Base-by-base conservation (phyloP, 495 filamentous ascomycete genomes). In the Trichocladium antarcticum region DNA sequence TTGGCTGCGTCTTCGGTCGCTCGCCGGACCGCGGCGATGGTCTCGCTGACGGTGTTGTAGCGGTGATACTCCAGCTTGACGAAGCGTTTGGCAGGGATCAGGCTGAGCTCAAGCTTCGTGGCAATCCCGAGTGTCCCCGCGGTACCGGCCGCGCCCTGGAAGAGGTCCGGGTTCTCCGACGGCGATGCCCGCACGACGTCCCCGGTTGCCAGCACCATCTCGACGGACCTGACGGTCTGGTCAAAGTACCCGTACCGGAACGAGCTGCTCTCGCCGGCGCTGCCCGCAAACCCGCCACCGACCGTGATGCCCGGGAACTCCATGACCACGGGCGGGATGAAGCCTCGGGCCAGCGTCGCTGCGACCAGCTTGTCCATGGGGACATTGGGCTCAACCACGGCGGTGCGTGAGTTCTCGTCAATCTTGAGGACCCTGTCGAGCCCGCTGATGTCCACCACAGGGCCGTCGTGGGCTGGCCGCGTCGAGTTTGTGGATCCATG, bases 401-500 rank as follows among this genome's bases (percentile, higher is more conserved):
- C 73, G 16, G 60, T 68, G 16, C 66, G 64, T 0, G 28, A 41
- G 8, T 48, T 31, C 0, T 50, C 37, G 59, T 78, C 68, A 37
- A 79, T 68, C 1, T 51, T 36, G 0, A 74, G 58, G 3, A 74
- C 65, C 15, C 67, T 42, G 27, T 49, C 28, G n/a, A 73, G 49
- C 1, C 42, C 38, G 53, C 62, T 59, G 56, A 71, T 74, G 63
- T 74, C 70, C 42, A 74, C 65, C 49, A 62, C 46, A 36, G 49
- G 48, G 27, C 40, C 42, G 5, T 64, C 49, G 14, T 67, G 70
- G 4, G 74, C 62, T 56, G 9, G 64, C 1, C 82, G 78, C n/a
- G 83, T 88, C 62, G 73, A 81, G 63, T 87, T 88, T 22, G 83
- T 87, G 7, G 41, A 78, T 42, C 84, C 84, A 69, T 88, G 84